A percentile compares a stretch with the other conserved stretches of the same genome.
Evolutionary conservation across 2,329 filamentous ascomycete genomes (phyloP).

Genomic region (Pestalotiopsis sp.): DNA sequence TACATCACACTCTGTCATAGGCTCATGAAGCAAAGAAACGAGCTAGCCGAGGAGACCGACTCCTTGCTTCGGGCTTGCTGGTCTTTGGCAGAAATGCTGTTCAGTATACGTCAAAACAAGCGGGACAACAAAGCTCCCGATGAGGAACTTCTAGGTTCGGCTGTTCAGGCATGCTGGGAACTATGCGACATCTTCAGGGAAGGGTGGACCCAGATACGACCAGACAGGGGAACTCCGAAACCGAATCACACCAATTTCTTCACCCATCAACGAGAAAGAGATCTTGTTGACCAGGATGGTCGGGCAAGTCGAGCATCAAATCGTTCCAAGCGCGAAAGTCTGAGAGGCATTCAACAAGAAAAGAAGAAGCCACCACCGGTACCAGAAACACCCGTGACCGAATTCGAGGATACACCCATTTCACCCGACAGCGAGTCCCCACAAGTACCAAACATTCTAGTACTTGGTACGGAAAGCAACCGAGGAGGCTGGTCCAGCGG

Average conservation of each 20-base stretch:
- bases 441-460: conserved; percentile 83
- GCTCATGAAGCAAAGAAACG: conserved; percentile 90
- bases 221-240: conserved; percentile 82
- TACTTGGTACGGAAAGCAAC: conserved; percentile 72
- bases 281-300: conserved; percentile 51
- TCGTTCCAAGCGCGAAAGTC: conserved; percentile 57
- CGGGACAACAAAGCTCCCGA: conserved; percentile 74
- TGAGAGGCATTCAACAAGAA: conserved; percentile 53
- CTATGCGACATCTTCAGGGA: conserved; percentile 91
- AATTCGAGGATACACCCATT: conserved; percentile 88
- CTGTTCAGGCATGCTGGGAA: conserved; percentile 93
- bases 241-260: conserved; percentile 79
- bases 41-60: conserved; percentile 80
- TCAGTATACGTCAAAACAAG: conserved; percentile 82
- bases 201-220: conserved; percentile 86
- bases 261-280: conserved; percentile 43
- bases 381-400: conserved; percentile 91
- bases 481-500: conserved; percentile 78
- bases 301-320: conserved; percentile 54
- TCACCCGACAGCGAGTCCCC: conserved; percentile 79
- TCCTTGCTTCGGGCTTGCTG: conserved; percentile 84
- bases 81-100: conserved; percentile 90
- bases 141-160: conserved; percentile 83
- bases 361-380: conserved; percentile 52
- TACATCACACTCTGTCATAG: conserved; percentile 93